Evolutionary conservation across 208 protist species (phyloP), one percentile per base, ranked within the genome.

Genomic region (Acanthamoeba rhysodes): DNA sequence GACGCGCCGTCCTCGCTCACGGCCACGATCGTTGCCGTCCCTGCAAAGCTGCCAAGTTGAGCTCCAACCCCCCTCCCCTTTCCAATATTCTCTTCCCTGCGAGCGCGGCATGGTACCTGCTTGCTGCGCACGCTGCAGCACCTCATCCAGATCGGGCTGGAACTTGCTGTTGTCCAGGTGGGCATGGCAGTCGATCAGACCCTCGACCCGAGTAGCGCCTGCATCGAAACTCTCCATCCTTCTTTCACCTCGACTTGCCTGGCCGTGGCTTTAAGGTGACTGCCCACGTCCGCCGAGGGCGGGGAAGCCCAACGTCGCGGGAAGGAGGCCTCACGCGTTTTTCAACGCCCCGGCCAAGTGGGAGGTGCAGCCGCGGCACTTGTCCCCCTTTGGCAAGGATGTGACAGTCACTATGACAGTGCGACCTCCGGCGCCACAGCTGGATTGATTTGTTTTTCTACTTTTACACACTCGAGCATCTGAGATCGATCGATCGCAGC

Each of bases 1-100:
- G 74, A 82, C 34, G 29, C 18, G 9, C 74, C 74, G 14, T 82
- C 74, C 74, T 82, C 34, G 12, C 74, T 82, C 18, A 82, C 74
- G 8, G 74, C 74, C 74, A 82, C 74, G 12, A 82, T 74, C 0
- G 27, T 74, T 12, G 32, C 32, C 32, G 24, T 24, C 7, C 66
- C 66, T 74, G 66, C 24, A 37, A 32, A 12, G 27, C 29, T 74
- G 66, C 27, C 12, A 48, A 48, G 45, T 48, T 48, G 45, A 59
- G 55, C 55, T 59, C 18, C 1, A 6, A 22, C 55, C 0, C 55
- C 14, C 55, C 55, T 16, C 55, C 55, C 55, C 55, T 4, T 4
- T 4, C 1, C 45, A 2, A 48, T 48, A 48, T 12, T 48, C 9
- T 48, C 45, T 48, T 12, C 9, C 5, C 45, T 12, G 1, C 45